Evolutionary conservation across 805 yeast genomes (phyloP).

Genomic region (Barnettozyma sucrosica): DNA sequence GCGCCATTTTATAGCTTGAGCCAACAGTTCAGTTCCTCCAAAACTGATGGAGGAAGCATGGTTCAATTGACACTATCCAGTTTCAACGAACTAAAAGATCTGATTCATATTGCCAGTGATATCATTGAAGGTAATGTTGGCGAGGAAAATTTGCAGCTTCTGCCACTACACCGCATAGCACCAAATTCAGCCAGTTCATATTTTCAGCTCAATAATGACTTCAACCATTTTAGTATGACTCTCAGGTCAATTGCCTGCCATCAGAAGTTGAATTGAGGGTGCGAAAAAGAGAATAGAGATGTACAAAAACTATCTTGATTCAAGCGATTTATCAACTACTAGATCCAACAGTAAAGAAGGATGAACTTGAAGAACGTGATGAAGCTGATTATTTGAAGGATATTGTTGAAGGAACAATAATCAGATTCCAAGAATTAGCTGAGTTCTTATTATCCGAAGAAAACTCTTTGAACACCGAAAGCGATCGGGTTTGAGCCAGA

Average conservation of each 20-base stretch:
- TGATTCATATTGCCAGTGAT: background rate
- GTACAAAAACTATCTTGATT: background rate
- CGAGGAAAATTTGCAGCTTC: background rate
- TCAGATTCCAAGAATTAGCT: background rate
- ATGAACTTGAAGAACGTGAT: background rate
- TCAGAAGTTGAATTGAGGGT: background rate
- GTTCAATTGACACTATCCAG: background rate
- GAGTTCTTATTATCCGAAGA: background rate
- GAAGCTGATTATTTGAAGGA: background rate
- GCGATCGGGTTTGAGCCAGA: background rate
- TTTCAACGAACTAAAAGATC: background rate
- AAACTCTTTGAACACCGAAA: background rate
- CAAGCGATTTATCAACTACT: background rate
- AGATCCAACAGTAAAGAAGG: background rate
- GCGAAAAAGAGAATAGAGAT: background rate
- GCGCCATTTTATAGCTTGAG: no score
- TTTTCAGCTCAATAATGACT: background rate
- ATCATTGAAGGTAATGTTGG: background rate
- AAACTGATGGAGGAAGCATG: no score
- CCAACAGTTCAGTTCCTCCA: no score
- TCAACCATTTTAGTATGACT: background rate
- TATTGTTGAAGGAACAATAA: background rate
- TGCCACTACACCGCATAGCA: background rate
- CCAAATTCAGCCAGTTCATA: background rate
- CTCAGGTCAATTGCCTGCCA: background rate